phyloP scores from a whole-genome alignment of 177 flowering plant genomes.

The Tripterygium wilfordii region DNA sequence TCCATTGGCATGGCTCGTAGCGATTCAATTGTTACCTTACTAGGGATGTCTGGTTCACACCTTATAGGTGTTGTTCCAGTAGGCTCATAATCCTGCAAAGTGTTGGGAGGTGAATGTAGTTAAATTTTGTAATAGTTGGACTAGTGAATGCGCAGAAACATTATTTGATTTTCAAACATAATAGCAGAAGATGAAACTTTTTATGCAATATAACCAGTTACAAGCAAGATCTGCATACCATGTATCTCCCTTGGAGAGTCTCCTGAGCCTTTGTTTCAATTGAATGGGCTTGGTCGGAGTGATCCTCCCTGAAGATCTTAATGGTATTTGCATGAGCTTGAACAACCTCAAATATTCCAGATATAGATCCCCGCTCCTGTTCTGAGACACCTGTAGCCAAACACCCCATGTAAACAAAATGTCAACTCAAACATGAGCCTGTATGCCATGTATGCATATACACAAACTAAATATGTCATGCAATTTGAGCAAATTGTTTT shows the following conservation, averaged over 20 bases:
- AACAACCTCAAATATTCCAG: constrained; percentile 46
- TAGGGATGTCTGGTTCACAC: constrained; percentile 67
- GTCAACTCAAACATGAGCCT: no score
- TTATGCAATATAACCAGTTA: no score
- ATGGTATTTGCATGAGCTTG: constrained; percentile 41
- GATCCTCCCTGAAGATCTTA: constrained; percentile 45
- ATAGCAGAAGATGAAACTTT: no score
- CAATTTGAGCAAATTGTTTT: no score
- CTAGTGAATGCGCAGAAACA: no score
- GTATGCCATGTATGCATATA: no score
- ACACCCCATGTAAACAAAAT: no score
- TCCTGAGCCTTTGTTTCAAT: constrained; percentile 47
- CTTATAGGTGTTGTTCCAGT: constrained; percentile 76
- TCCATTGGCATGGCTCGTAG: constrained; percentile 83
- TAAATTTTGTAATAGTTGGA: no score
- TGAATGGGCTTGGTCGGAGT: constrained; percentile 43
- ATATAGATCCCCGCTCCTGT: constrained; percentile 41
- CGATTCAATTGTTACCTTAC: constrained; percentile 69
- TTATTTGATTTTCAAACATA: no score
- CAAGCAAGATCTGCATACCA: constrained; percentile 39
- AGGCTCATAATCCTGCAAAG: constrained; percentile 89
- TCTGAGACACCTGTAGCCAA: constrained; percentile 56
- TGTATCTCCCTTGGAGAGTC: constrained; percentile 56
- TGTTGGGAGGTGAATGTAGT: no score
- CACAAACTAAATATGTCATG: no score